Evolutionary conservation across 2,329 filamentous ascomycete species (phyloP).

Genomic region (Cladobotryum mycophilum): DNA sequence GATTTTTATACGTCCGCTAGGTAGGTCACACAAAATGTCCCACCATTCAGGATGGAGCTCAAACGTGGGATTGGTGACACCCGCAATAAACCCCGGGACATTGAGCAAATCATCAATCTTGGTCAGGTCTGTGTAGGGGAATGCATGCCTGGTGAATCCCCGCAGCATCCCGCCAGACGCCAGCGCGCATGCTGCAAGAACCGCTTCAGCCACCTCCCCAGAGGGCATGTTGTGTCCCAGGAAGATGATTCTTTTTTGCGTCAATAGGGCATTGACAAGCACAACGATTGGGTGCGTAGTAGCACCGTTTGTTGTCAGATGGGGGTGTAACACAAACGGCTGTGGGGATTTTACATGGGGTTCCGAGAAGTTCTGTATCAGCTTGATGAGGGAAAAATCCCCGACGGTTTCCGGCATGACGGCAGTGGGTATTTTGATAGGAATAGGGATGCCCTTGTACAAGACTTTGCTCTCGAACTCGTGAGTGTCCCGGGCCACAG

Average conservation of each 20-base stretch:
- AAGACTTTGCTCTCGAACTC: constrained; percentile 94
- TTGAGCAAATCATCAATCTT: constrained; percentile 96
- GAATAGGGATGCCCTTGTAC: constrained; percentile 94
- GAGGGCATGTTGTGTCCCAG: constrained; percentile 92
- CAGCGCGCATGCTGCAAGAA: constrained; percentile 90
- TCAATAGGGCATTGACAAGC: constrained; percentile 87
- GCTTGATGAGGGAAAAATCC: constrained; percentile 94
- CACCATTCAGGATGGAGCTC: constrained; percentile 96
- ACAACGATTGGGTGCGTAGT: constrained; percentile 93
- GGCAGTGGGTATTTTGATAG: constrained; percentile 91
- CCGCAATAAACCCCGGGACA: constrained; percentile 94
- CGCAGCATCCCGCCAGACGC: constrained; percentile 87
- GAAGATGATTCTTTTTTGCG: constrained; percentile 94
- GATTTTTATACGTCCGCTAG: constrained; percentile 89
- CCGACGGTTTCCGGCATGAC: constrained; percentile 93
- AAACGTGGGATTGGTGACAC: constrained; percentile 95
- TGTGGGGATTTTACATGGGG: constrained; percentile 77
- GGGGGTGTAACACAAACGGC: constrained; percentile 78
- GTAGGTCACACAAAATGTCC: constrained; percentile 91
- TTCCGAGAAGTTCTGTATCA: constrained; percentile 89
- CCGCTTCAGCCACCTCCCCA: constrained; percentile 94
- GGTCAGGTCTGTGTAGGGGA: constrained; percentile 95
- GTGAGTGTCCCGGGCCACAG: constrained; percentile 86
- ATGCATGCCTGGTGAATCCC: constrained; percentile 92
- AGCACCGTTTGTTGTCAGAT: constrained; percentile 86